Evolutionary conservation across 2,329 filamentous ascomycete species (phyloP), one percentile per base, ranked within the genome.

Genomic region (Neofusicoccum umdonicola): DNA sequence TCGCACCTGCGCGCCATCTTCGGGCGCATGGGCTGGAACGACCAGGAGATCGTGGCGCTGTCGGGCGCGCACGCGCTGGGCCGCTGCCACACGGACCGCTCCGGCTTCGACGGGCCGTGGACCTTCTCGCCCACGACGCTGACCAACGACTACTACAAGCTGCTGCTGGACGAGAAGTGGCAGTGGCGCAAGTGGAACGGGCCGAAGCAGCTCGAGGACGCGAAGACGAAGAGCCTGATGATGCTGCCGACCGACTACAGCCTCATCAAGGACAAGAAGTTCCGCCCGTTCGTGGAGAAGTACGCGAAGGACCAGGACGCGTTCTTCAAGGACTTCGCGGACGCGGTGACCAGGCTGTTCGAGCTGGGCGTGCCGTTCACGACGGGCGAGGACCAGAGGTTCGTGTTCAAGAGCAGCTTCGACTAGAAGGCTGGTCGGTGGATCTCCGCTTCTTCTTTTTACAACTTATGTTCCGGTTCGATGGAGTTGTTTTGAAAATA

Each of bases 11-110:
- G 95, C 73, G 87, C 87, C 81, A 94, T 98, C 83, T 99, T 98
- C 81, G 87, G 88, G 79, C 92, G 94, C 77, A 98, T 98, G 94
- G 94, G 94, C 70, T 98, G 97, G 85, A 90, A 95, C 79, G 94
- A 99, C 81, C 91, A 91, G 74, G 93, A 97, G 81, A 98, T 98
- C 76, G 94, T 97, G 51, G 95, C 94, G 35, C 86, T 98, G 62
- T 84, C 85, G 89, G 97, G 85, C 82, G 88, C 61, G 87, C 95
- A 83, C 91, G 94, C 79, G 89, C 88, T 74, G 42, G 93, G 93
- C 68, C 91, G 93, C 70, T 96, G 91, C 83, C 95, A 98, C 84
- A 84, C 88, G 8, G 90, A 95, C 80, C 92, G 94, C 76, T 92
- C 88, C 68, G 94, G 94, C 68, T 98, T 87, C 79, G 86, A 90